Conservation (phyloP, 1,284 basidiomycete species). For the Leccinum griseonigrum region DNA sequence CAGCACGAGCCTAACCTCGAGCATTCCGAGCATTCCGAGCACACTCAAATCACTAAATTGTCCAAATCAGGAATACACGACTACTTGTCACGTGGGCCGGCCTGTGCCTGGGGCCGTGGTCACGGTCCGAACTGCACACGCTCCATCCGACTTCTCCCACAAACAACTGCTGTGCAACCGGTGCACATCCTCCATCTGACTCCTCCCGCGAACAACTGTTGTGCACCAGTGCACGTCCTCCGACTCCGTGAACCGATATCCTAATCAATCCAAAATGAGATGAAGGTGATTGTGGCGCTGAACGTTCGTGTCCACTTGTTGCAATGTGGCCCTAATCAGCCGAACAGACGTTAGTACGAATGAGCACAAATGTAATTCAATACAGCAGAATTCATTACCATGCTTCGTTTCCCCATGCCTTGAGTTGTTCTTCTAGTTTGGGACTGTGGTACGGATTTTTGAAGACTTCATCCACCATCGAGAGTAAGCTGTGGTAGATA, state of each 20-base stretch:
- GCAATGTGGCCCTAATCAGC: not conserved
- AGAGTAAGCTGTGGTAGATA: not conserved
- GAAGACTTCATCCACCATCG: not conserved
- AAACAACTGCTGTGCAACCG: too few relatives aligned
- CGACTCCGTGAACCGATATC: too few relatives aligned
- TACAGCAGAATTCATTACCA: not conserved
- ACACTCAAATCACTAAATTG: too few relatives aligned
- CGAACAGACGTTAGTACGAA: not conserved
- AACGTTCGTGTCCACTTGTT: not conserved
- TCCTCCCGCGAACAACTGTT: too few relatives aligned
- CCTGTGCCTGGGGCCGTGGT: too few relatives aligned
- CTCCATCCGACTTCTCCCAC: too few relatives aligned
- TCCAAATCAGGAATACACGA: too few relatives aligned
- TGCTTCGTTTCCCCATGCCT: not conserved
- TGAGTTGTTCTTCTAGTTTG: not conserved
- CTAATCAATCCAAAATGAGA: not conserved
- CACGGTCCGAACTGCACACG: too few relatives aligned
- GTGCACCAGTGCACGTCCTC: too few relatives aligned
- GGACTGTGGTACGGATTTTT: not conserved
- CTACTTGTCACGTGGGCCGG: too few relatives aligned
- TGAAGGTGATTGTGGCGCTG: not conserved
- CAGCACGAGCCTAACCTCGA: not conserved
- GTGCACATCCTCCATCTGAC: too few relatives aligned
- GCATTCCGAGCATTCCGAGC: too few relatives aligned
- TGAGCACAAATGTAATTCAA: not conserved